Evolutionary conservation across 257 asterid genomes (phyloP).

Genomic region (Coffea eugenioides): DNA sequence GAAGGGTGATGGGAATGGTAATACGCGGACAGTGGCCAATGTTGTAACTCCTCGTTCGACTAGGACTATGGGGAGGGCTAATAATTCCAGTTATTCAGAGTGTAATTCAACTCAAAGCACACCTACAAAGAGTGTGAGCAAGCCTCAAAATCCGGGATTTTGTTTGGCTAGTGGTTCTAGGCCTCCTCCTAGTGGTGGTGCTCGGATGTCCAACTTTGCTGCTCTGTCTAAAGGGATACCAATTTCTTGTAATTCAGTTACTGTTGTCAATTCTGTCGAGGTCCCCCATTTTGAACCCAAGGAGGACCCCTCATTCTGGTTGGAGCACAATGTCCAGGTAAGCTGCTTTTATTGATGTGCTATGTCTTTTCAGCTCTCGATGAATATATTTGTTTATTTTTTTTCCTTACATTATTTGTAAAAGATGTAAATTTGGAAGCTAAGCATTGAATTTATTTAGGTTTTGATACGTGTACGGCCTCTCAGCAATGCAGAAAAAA

Average conservation of each 20-base stretch:
- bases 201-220: constrained; percentile 54
- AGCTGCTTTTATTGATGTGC: constrained; percentile 13
- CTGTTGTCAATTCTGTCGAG: constrained; percentile 63
- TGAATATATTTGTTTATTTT: not conserved
- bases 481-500: constrained; percentile 69
- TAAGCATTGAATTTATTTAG: constrained; percentile 34
- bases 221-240: constrained; percentile 69
- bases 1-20: constrained; percentile 54
- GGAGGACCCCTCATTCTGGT: constrained; percentile 93
- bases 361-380: not conserved
- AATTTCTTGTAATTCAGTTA: constrained; percentile 37
- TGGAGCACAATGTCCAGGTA: constrained; percentile 97
- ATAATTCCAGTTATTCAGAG: constrained; percentile 60
- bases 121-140: constrained; percentile 82
- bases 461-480: constrained; percentile 93
- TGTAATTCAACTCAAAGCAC: constrained; percentile 76
- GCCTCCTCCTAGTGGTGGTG: constrained; percentile 47
- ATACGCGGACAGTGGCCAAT: constrained; percentile 24
- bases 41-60: constrained; percentile 61
- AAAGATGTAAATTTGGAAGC: constrained; percentile 1
- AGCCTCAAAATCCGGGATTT: constrained; percentile 65
- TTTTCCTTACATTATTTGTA: not conserved
- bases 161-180: constrained; percentile 61
- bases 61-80: constrained; percentile 52
- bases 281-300: constrained; percentile 86